Evolutionary conservation across 768 basidiomycete genomes (phyloP), one percentile per base, ranked within the genome.

Genomic region (Zangia roseola): DNA sequence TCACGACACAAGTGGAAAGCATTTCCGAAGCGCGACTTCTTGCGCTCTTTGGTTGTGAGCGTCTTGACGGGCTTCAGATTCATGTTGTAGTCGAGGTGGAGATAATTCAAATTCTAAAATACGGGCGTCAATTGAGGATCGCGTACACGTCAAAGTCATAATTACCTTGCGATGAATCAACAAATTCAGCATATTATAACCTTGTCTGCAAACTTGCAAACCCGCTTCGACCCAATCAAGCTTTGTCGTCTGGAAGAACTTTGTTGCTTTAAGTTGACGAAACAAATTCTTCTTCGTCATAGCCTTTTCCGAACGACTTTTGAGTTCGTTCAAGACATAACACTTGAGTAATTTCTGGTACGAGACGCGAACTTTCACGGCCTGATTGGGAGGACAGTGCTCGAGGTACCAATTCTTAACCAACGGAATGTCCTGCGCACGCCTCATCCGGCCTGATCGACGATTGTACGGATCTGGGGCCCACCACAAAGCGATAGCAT

Each of bases 181-280:
- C 25, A 99, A 74, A 70, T 99, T 99, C 55, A 99, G 75, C 97
- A 99, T 99, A 73, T 98, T 99, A 74, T 97, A 99, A 34, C 97
- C 97, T 67, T 99, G 97, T 56, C 97, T 77, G 74, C 95, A 98
- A 45, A 99, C 95, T 70, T 99, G 97, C 52, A 99, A 72, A 57
- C 97, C 97, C 3, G 95, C 97, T 69, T 99, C 97, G 31, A 99
- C 95, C 97, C 97, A 99, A 69, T 99, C 97, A 57, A 99, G 72
- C 56, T 81, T 91, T 5, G 97, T 99, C 13, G 91, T 92, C 76
- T 98, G 97, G 85, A 99, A 99, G 74, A 99, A 99, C 71, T 98
- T 98, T 49, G 97, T 99, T n/a, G 91, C 87, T 71, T 97, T 98
- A 49, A 94, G 76, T 64, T 94, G 91, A 37, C 92, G 80, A 81